A percentile compares a stretch with the other conserved stretches of the same genome.
phyloP scores from a whole-genome alignment of 768 basidiomycete species.

The Lentinula edodes region DNA sequence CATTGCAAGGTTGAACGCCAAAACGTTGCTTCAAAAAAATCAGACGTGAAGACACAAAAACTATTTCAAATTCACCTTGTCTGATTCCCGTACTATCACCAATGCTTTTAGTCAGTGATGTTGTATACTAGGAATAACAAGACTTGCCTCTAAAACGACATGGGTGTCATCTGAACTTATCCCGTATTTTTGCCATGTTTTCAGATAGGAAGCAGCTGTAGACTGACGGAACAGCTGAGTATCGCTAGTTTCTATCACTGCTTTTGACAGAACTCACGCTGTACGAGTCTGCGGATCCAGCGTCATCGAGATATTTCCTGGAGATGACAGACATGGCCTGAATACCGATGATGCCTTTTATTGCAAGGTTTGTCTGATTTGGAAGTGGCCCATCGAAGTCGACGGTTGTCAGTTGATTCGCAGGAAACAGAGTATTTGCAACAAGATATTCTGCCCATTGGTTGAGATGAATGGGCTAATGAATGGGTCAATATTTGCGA shows the following conservation, averaged over 20 bases:
- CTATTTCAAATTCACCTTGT: not conserved
- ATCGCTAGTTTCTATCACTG: not conserved
- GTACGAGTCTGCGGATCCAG: constrained; percentile 19
- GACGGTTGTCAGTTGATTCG: constrained; percentile 30
- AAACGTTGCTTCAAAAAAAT: constrained; percentile 23
- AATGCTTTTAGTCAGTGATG: not conserved
- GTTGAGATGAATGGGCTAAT: constrained; percentile 24
- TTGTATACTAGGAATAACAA: too few species aligned
- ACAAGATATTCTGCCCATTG: constrained; percentile 50
- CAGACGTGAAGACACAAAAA: not conserved
- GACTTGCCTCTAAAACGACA: constrained; percentile 1
- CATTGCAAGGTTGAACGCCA: constrained; percentile 49
- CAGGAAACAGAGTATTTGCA: constrained; percentile 28
- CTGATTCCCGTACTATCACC: not conserved
- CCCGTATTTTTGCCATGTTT: not conserved
- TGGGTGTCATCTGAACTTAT: not conserved
- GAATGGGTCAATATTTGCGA: not conserved
- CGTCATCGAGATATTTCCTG: constrained; percentile 20
- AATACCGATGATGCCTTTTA: constrained; percentile 56
- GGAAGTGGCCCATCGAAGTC: constrained; percentile 23
- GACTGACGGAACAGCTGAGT: constrained; percentile 18
- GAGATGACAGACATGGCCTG: constrained; percentile 51
- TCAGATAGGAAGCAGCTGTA: constrained; percentile 31
- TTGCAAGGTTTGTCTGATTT: constrained; percentile 50
- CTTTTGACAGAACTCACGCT: constrained; percentile 9